These are phyloP conservation scores for Macrocystidia cucumis DNA, from an alignment of 1,284 basidiomycete genomes.

Conservation along the genomic window DNA sequence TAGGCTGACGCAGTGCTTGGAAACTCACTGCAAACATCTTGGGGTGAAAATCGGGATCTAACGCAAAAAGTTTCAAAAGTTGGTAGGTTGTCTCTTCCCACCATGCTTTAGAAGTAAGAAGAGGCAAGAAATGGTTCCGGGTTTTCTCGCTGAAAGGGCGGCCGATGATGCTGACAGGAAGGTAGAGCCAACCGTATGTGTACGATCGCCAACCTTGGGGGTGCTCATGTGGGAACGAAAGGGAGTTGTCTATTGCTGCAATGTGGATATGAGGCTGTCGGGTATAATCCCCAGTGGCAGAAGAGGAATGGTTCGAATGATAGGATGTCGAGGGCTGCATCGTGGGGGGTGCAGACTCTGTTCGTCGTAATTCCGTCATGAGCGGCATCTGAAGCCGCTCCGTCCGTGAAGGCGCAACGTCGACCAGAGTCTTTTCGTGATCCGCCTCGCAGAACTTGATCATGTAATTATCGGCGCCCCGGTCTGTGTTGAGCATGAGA, in stretches of 20 bases:
- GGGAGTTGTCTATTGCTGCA: slow-evolving; percentile 89
- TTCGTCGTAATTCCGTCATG: slow-evolving; percentile 57
- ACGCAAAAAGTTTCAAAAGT: slow-evolving; percentile 67
- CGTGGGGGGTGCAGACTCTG: slow-evolving; percentile 31
- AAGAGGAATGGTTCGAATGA: slow-evolving; percentile 19
- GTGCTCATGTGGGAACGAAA: slow-evolving; percentile 87
- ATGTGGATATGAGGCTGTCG: slow-evolving; percentile 66
- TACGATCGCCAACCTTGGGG: slow-evolving; percentile 87
- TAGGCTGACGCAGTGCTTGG: slow-evolving; percentile 1
- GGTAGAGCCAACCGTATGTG: slow-evolving; percentile 88
- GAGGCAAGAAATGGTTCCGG: slow-evolving; percentile 73
- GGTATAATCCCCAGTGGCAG: slow-evolving; percentile 32
- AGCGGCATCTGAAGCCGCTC: slow-evolving; percentile 57
- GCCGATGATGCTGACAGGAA: slow-evolving; percentile 82
- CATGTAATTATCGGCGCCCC: slow-evolving; percentile 84
- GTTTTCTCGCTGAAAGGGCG: slow-evolving; percentile 80
- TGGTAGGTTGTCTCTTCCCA: slow-evolving; percentile 85
- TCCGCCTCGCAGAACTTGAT: slow-evolving; percentile 78
- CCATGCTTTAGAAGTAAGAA: slow-evolving; percentile 80
- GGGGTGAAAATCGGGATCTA: slow-evolving; percentile 81
- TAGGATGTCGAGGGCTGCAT: slow-evolving; percentile 27
- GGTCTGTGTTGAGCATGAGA: slow-evolving; percentile 85
- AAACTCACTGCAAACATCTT: slow-evolving; percentile 73
- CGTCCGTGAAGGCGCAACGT: slow-evolving; percentile 68
- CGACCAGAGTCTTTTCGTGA: slow-evolving; percentile 66